A percentile compares a stretch with the other conserved stretches of the same genome.
Conservation (phyloP, 352 stramenopile species). For the Phytopythium delawarense region DNA sequence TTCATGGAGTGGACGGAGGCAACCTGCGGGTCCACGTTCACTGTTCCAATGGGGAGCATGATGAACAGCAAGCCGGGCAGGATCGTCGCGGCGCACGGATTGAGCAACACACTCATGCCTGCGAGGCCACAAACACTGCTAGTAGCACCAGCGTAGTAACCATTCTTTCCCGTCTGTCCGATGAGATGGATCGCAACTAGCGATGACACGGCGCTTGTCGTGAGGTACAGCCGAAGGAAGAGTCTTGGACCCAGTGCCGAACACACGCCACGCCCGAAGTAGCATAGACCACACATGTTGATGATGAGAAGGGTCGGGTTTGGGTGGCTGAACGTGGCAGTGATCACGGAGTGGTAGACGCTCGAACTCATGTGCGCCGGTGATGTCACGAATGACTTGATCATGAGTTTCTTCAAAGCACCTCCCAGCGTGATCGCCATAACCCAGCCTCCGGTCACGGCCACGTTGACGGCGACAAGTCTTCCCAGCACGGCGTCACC, state of each 20-base stretch:
- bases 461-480: neutral
- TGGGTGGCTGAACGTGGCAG: neutral
- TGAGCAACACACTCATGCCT: neutral
- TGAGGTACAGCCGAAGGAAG: neutral
- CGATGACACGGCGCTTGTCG: neutral
- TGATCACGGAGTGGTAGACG: neutral
- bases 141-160: neutral
- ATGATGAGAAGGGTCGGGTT: neutral
- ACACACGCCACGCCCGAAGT: neutral
- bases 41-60: neutral
- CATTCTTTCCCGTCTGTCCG: neutral
- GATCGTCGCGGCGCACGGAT: neutral
- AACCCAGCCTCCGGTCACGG: neutral
- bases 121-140: neutral
- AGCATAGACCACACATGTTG: neutral
- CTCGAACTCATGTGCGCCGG: neutral
- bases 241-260: neutral
- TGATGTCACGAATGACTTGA: neutral
- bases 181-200: neutral
- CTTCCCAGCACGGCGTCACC: neutral
- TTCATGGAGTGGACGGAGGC: neutral
- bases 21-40: neutral
- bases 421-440: neutral
- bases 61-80: neutral
- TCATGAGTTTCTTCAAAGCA: neutral